These are phyloP conservation scores for Helotiales sp. DNA, from an alignment of 2,329 filamentous ascomycete genomes.

Conservation along the genomic window DNA sequence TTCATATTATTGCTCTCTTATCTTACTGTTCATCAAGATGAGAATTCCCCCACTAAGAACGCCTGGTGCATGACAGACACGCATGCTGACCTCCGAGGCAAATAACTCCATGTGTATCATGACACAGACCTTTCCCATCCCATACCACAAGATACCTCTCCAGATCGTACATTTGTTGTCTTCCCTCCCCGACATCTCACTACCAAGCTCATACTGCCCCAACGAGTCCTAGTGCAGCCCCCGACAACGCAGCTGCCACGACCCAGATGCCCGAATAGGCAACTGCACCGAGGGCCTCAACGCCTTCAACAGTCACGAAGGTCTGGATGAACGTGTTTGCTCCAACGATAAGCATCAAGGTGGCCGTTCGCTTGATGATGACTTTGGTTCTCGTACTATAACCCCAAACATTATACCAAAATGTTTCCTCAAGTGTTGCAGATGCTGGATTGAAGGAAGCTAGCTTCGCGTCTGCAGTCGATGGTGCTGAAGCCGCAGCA, in stretches of 20 bases:
- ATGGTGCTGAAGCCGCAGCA: slow-evolving; percentile 50
- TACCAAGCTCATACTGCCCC: slow-evolving; percentile 43
- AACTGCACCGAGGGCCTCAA: slow-evolving; percentile 67
- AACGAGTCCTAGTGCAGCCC: slow-evolving; percentile 53
- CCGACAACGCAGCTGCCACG: slow-evolving; percentile 60
- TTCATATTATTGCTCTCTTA: neutral
- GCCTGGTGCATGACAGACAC: neutral
- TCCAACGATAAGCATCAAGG: slow-evolving; percentile 57
- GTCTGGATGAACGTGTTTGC: slow-evolving; percentile 64
- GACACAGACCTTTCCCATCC: slow-evolving; percentile 1
- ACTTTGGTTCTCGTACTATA: slow-evolving; percentile 63
- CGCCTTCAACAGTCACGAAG: slow-evolving; percentile 65
- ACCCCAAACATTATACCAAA: slow-evolving; percentile 73
- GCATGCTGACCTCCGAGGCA: neutral
- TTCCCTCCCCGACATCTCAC: neutral
- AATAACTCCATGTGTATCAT: neutral
- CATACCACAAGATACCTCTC: slow-evolving; percentile 1
- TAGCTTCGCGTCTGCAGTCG: slow-evolving; percentile 52
- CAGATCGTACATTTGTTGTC: neutral
- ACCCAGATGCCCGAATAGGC: slow-evolving; percentile 77
- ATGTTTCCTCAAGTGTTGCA: slow-evolving; percentile 67
- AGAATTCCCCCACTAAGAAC: neutral
- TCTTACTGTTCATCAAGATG: neutral
- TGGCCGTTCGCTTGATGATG: slow-evolving; percentile 62
- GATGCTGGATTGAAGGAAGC: slow-evolving; percentile 61